Evolutionary conservation across 495 filamentous ascomycete genomes (phyloP), one percentile per base, ranked within the genome.

Genomic region (Elaphomyces granulatus): DNA sequence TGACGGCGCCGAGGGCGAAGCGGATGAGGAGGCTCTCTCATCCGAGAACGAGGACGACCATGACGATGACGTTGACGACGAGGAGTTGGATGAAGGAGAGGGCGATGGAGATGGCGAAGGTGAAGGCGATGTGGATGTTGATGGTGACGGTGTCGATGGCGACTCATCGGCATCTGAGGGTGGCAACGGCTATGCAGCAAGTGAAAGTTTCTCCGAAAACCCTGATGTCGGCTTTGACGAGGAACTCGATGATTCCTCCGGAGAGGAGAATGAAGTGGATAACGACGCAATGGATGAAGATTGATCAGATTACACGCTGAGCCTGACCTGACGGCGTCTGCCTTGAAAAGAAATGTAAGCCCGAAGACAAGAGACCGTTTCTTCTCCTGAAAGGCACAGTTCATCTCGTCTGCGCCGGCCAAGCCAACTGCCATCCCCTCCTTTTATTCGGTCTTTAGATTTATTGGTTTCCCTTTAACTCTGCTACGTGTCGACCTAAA

Each of bases 111-210:
- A 66, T 17, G 58, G 52, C 7, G 63, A 58, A 8, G 56, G 35
- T 10, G 53, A 59, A 18, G 61, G 61, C n/a, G 56, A 60, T 21
- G 49, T 36, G 7, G 46, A 49, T 21, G 56, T 30, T 31, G 55
- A 55, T 4, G 49, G 45, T 16, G 63, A 67, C 20, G 62, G 43
- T 0, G n/a, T n/a, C n/a, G 63, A 67, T 16, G 67, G 63, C 6
- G 63, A 66, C 26, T 61, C 60, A 9, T 58, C 60, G 16, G 54
- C 59, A 6, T 60, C 61, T 37, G 66, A 64, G 17, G 64, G 54
- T 3, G 53, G 50, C 28, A 56, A 61, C 43, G 61, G 60, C 21
- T 60, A 63, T 43, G 55, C 51, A 34, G 58, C 55, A 33, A 63
- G 59, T 42, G 58, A 56, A 28, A 54, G 52, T 40, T 64, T 61